Conservation (phyloP, 495 filamentous ascomycete genomes). For the Stereocaulon alpinum region DNA sequence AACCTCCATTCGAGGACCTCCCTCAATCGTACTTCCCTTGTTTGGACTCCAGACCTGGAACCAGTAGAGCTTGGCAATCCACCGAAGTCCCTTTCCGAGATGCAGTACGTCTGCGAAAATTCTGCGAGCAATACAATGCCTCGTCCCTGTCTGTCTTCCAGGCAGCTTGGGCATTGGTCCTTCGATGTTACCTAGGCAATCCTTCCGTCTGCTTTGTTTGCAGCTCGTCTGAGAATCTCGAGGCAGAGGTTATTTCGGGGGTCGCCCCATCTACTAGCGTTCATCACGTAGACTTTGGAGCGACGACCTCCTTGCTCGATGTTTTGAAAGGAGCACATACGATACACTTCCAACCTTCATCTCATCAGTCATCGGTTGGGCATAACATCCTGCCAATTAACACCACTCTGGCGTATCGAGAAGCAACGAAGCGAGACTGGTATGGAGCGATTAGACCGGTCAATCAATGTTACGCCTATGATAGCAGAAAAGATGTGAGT, state of each 20-base stretch:
- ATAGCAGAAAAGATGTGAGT: not conserved
- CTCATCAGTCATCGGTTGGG: not conserved
- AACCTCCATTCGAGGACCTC: not conserved
- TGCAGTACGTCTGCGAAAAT: not conserved
- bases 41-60: constrained; percentile 11
- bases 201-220: constrained; percentile 49
- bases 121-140: constrained; percentile 4
- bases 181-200: constrained; percentile 39
- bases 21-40: constrained; percentile 11
- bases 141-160: constrained; percentile 32
- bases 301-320: not conserved
- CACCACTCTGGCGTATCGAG: constrained; percentile 7
- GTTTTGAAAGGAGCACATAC: constrained; percentile 3
- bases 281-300: not conserved
- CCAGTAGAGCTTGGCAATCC: constrained; percentile 8
- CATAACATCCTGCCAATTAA: not conserved
- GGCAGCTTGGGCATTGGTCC: constrained; percentile 46
- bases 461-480: not conserved
- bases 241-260: not conserved
- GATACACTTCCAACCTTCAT: not conserved
- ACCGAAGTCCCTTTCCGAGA: constrained; percentile 16
- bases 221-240: not conserved
- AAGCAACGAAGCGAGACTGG: not conserved
- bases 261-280: not conserved
- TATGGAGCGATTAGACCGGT: not conserved